Evolutionary conservation across 176 grass and related monocot genomes (phyloP), one percentile per base, ranked within the genome.

Genomic region (Carex scoparia): DNA sequence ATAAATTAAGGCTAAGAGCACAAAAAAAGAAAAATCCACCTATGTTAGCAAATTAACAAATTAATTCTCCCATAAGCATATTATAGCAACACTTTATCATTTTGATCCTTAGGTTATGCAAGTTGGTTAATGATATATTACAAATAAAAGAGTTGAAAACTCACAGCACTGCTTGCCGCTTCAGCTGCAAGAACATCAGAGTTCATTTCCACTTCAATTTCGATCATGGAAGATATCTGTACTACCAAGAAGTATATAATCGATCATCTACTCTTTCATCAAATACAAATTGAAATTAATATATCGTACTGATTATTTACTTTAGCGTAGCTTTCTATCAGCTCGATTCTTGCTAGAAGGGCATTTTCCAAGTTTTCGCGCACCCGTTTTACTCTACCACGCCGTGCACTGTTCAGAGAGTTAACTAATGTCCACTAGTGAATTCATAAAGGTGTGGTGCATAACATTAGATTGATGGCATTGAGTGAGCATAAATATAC

Each of bases 181-280:
- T 98, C 95, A 92, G 95, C 95, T 49, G 90, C 90, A 80, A 98
- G 87, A 95, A 98, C 95, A 85, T 92, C 91, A 23, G 88, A 92
- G 84, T 93, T 91, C 95, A 98, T 95, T 88, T 98, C 95, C 59
- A 98, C 89, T 98, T 98, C 95, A 84, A 98, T 98, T 87, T 98
- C 95, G 81, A 98, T 95, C 95, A 98, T 98, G 48, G 95, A 98
- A 89, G 93, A 95, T 81, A 95, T 85, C 95, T 98, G 81, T 15
- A 81, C 87, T 56, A 71, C 44, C 44, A 88, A 70, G 23, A 83
- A 51, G 65, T 9, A 76, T 16, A 87, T 19, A 33, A 44, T 83
- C 54, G 6, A 65, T 61, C 10, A 73, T 76, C n/a, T 31, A 87
- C n/a, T 58, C 30, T 76, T 57, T 66, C 13, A 18, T 61, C 42